phyloP scores from a whole-genome alignment of 306 rosid species.

The Dalbergia cochinchinensis region DNA sequence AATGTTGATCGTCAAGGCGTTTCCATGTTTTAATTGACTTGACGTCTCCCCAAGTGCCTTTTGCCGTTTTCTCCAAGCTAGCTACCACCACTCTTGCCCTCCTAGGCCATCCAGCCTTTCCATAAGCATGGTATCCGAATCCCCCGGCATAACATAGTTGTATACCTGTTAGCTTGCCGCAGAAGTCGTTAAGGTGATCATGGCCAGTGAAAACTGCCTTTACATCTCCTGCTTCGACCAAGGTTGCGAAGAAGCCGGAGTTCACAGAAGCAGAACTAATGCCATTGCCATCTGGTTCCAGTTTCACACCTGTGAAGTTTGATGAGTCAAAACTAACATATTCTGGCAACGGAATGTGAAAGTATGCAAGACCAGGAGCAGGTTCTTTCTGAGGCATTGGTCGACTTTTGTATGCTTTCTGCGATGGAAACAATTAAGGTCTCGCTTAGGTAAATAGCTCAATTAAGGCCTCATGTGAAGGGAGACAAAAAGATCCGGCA shows the following conservation, averaged over 20 bases:
- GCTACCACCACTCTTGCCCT: slow-evolving; percentile 89
- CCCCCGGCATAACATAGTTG: slow-evolving; percentile 91
- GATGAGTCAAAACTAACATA: slow-evolving; percentile 71
- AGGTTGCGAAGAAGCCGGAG: slow-evolving; percentile 89
- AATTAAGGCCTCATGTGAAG: too few relatives aligned
- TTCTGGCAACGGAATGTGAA: slow-evolving; percentile 95
- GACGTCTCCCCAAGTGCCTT: slow-evolving; percentile 77
- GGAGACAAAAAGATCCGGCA: too few relatives aligned
- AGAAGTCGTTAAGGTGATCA: slow-evolving; percentile 92
- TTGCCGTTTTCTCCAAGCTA: slow-evolving; percentile 64
- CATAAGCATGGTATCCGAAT: slow-evolving; percentile 96
- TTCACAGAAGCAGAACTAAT: slow-evolving; percentile 90
- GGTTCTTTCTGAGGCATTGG: slow-evolving; percentile 71
- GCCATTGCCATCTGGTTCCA: slow-evolving; percentile 55
- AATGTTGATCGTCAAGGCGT: slow-evolving; percentile 78
- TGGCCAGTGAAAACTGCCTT: slow-evolving; percentile 91
- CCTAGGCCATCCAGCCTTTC: slow-evolving; percentile 94
- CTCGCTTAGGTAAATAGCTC: too few relatives aligned
- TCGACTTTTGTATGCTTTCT: slow-evolving; percentile 69
- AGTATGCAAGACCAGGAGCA: slow-evolving; percentile 88
- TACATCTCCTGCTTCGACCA: slow-evolving; percentile 89
- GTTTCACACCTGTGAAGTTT: slow-evolving; percentile 76
- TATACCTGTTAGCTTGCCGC: slow-evolving; percentile 73
- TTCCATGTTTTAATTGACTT: slow-evolving; percentile 91
- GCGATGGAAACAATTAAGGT: slow-evolving; percentile 29